These are phyloP conservation scores for Globisporangium paddicum DNA, from an alignment of 352 stramenopile species.

Conservation along the genomic window DNA sequence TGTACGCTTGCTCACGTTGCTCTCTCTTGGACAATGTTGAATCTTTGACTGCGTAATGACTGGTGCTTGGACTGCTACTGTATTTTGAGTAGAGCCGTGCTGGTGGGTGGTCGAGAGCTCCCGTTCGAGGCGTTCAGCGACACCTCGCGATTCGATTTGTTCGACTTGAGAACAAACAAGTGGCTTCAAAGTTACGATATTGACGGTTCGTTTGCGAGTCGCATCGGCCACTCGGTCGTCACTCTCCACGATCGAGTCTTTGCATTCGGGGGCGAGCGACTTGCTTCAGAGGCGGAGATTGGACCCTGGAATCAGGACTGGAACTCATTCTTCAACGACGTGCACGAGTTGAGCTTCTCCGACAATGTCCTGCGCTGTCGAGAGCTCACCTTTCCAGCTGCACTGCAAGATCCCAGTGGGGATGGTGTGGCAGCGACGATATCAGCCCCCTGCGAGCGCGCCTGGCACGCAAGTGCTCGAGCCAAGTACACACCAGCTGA, in stretches of 20 bases:
- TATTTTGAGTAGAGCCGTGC: slow-evolving; percentile 36
- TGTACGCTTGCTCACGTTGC: slow-evolving; percentile 32
- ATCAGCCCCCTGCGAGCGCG: slow-evolving; percentile 16
- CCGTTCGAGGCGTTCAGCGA: slow-evolving; percentile 20
- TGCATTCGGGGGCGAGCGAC: slow-evolving; percentile 52
- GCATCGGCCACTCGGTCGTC: slow-evolving; percentile 48
- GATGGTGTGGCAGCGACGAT: neutral
- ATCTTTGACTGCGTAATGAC: neutral
- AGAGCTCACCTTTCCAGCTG: slow-evolving; percentile 11
- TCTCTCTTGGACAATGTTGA: neutral
- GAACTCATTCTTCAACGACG: slow-evolving; percentile 23
- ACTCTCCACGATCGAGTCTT: slow-evolving; percentile 34
- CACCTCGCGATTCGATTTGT: slow-evolving; percentile 45
- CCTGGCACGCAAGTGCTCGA: slow-evolving; percentile 40
- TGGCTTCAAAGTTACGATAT: slow-evolving; percentile 65
- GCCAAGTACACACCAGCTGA: slow-evolving; percentile 13
- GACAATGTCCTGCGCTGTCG: slow-evolving; percentile 37
- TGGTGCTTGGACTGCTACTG: neutral
- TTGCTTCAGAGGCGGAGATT: slow-evolving; percentile 10
- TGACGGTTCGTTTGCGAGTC: slow-evolving; percentile 37
- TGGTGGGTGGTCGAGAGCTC: slow-evolving; percentile 52
- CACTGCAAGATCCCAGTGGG: slow-evolving; percentile 7
- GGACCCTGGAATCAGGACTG: neutral
- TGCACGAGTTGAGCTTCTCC: slow-evolving; percentile 36
- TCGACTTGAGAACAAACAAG: slow-evolving; percentile 37